Evolutionary conservation across 495 filamentous ascomycete genomes (phyloP).

Genomic region (Darksidea phi): DNA sequence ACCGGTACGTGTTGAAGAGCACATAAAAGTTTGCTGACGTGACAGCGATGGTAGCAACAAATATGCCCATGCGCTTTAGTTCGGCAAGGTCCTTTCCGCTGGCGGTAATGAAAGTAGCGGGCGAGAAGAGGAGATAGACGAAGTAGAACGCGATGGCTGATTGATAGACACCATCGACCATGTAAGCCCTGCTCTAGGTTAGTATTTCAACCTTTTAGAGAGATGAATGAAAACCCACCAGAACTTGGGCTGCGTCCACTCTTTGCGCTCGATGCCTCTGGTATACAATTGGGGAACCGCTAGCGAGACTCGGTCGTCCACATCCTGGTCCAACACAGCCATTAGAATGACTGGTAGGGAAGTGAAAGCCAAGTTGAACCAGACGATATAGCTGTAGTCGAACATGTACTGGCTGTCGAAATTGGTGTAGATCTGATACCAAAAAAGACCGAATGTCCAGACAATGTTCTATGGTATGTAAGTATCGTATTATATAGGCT

Average conservation of each 20-base stretch:
- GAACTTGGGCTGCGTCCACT: constrained; percentile 97
- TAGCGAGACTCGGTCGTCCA: constrained; percentile 87
- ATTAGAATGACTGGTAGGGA: constrained; percentile 94
- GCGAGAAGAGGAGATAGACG: constrained; percentile 73
- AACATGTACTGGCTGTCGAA: constrained; percentile 95
- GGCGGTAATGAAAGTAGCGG: constrained; percentile 62
- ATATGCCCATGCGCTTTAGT: constrained; percentile 75
- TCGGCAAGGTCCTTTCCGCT: constrained; percentile 74
- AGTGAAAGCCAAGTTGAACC: constrained; percentile 96
- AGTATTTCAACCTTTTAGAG: constrained; percentile 25
- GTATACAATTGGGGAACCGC: constrained; percentile 95
- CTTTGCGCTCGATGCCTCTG: constrained; percentile 90
- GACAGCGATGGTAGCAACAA: constrained; percentile 76
- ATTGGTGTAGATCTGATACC: constrained; percentile 94
- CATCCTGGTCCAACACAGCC: constrained; percentile 97
- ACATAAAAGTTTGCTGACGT: constrained; percentile 87
- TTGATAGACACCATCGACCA: constrained; percentile 93
- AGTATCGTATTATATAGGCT: not conserved
- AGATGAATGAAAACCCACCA: constrained; percentile 60
- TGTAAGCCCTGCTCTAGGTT: constrained; percentile 70
- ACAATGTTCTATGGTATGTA: constrained; percentile 70
- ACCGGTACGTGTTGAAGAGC: constrained; percentile 90
- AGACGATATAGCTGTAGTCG: constrained; percentile 94
- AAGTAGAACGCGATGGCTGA: constrained; percentile 91
- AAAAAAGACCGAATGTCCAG: constrained; percentile 96